phyloP scores from a whole-genome alignment of 768 basidiomycete genomes.

The Podaxis carcinomalis region DNA sequence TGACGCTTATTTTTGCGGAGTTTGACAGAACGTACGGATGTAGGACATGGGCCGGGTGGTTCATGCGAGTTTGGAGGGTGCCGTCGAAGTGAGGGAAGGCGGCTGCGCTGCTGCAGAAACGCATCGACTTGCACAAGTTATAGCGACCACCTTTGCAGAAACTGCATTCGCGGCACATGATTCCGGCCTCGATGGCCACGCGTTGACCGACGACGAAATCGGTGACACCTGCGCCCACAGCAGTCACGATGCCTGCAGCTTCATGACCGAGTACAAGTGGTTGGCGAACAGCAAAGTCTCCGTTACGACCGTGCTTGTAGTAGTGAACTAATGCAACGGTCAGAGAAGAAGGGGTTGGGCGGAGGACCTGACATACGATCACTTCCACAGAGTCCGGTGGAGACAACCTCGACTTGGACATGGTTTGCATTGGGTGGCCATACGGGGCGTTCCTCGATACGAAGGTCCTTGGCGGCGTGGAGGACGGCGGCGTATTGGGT shows the following conservation, averaged over 20 bases:
- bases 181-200: constrained; percentile 91
- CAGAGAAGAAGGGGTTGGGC: background rate
- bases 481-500: constrained; percentile 68
- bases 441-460: constrained; percentile 66
- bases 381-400: constrained; percentile 90
- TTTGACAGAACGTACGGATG: constrained; percentile 65
- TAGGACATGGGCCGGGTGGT: constrained; percentile 81
- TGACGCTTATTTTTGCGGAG: constrained; percentile 3
- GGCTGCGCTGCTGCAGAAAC: constrained; percentile 87
- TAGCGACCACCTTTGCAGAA: constrained; percentile 77
- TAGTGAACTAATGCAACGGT: constrained; percentile 68
- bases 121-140: constrained; percentile 88
- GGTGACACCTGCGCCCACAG: constrained; percentile 71
- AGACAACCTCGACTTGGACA: constrained; percentile 72
- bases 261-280: constrained; percentile 95
- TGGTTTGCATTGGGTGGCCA: constrained; percentile 70
- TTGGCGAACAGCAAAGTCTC: constrained; percentile 81
- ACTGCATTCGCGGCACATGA: constrained; percentile 75
- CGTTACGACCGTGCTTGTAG: constrained; percentile 85
- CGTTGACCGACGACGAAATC: constrained; percentile 71
- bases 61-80: constrained; percentile 82
- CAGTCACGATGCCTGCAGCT: constrained; percentile 80
- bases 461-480: constrained; percentile 68
- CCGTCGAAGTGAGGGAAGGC: constrained; percentile 93
- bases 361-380: constrained; percentile 49